A percentile compares a stretch with the other conserved stretches of the same genome.
These are phyloP conservation scores for Solanum chmielewskii DNA, from an alignment of 257 asterid species.

Conservation along the genomic window DNA sequence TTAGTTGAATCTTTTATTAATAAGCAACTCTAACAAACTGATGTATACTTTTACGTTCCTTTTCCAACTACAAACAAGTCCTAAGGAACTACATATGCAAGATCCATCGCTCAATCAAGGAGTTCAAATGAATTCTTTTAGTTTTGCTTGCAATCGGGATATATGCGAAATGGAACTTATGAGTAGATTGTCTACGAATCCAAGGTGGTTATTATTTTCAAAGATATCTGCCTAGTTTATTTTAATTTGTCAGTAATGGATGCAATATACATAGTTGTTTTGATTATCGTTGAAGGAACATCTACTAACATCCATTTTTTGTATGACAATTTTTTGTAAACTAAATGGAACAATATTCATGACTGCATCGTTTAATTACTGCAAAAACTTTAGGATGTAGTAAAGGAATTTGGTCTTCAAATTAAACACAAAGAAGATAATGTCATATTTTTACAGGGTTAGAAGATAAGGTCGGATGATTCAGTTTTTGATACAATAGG, in stretches of 20 bases:
- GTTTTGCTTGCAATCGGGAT: no score
- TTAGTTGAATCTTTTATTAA: background rate
- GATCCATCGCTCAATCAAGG: conserved; percentile 2
- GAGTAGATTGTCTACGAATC: no score
- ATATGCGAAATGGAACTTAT: no score
- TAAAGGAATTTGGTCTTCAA: no score
- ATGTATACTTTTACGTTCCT: conserved; percentile 15
- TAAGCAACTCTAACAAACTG: background rate
- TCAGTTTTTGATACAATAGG: conserved; percentile 55
- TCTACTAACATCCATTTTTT: background rate
- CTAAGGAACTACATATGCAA: conserved; percentile 13
- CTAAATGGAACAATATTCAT: background rate
- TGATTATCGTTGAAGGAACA: background rate
- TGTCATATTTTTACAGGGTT: conserved; percentile 36
- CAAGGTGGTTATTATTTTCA: no score
- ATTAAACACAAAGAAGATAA: conserved; percentile 25
- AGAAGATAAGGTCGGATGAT: conserved; percentile 32
- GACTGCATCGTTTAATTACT: no score
- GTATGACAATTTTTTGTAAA: background rate
- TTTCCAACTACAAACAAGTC: conserved; percentile 22
- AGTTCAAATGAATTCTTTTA: background rate
- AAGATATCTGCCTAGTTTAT: background rate
- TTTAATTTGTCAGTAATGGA: background rate
- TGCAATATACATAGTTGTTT: background rate
- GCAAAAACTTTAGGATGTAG: no score